Base-by-base conservation (phyloP, 2,329 filamentous ascomycete species). In the Fusarium scirpi region DNA sequence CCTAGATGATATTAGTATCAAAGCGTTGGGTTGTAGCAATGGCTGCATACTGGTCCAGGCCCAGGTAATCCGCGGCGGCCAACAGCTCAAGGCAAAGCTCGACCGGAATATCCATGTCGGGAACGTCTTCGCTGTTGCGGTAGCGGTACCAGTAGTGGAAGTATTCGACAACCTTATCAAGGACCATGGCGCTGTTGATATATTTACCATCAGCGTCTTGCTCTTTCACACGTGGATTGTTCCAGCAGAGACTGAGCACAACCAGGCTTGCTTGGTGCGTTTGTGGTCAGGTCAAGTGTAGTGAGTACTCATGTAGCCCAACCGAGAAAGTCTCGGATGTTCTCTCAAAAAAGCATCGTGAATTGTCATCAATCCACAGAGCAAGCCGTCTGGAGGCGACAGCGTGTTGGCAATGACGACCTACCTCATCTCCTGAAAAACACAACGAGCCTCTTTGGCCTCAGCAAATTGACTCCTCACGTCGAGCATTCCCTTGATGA, bases 121-220 rank as follows among this genome's bases (percentile, higher is more conserved):
- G 89, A 22, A 94, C 91, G 74, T 94, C 90, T 72, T 91, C 89
- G 71, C 84, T 84, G 71, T 93, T 87, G 54, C 86, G 86, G 80
- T 93, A 86, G 75, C 90, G 91, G 80, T 94, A 90, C 83, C 92
- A 92, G 83, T 94, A 94, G 78, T 94, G 92, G 67, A 94, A 90
- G 81, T 94, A 95, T 80, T 94, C 91, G 79, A 90, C 92, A 32
- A 94, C 90, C 78, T 93, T 94, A 78, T 94, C 92, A 5, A 95
- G 87, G 8, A 94, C 87, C 56, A 91, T 83, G 69, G 89, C 91
- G 80, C 91, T 94, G 78, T 66, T 71, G 59, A 65, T 69, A 60
- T 20, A 51, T 67, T 46, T 58, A 74, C 65, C 65, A 70, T 74
- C 72, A 72, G 76, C 70, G 65, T 72, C 65, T 65, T 57, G 51